Evolutionary conservation across 2,329 filamentous ascomycete species (phyloP), one percentile per base, ranked within the genome.

Genomic region (Cordyceps sp.): DNA sequence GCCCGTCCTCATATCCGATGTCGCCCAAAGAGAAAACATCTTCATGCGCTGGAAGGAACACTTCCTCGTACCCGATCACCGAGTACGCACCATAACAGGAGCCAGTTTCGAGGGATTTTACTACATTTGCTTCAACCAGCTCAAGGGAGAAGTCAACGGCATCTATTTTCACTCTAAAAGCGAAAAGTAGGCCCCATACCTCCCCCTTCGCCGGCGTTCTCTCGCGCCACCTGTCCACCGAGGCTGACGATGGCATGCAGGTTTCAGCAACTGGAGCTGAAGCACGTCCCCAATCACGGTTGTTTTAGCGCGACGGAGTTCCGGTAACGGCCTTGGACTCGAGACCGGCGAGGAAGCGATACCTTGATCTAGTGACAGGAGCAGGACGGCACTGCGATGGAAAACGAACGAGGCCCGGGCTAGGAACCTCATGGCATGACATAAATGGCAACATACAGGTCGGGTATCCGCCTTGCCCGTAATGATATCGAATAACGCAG

Each of bases 31-130:
- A 40, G 86, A 94, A 44, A 77, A 92, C 51, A 77, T 98, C 21
- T 98, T 94, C 49, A 98, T 98, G 90, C 75, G 90, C 37, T 98
- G 90, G 90, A 98, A 98, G 56, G 90, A 98, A 50, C 85, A 93
- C 46, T 98, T 98, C 47, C 63, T 98, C 1, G 90, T 98, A 1
- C 90, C 90, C 2, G 86, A 98, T 47, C 90, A 98, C 52, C 73
- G 82, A 13, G 85, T 96, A 15, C 72, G 78, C 38, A 92, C 82
- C 10, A 93, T 98, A 38, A 81, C 75, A 22, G 90, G 90, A 14
- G 90, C 90, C 7, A 96, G 88, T 48, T 98, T 96, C 37, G 90
- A 98, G 50, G 90, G 90, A 0, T 98, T 98, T 52, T 98, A 96
- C 53, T 98, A 98, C 49, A 96, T 98, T 42, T 94, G 86, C 59